Conservation (phyloP, 2,329 filamentous ascomycete species). For the Tricladium varicosporioides region DNA sequence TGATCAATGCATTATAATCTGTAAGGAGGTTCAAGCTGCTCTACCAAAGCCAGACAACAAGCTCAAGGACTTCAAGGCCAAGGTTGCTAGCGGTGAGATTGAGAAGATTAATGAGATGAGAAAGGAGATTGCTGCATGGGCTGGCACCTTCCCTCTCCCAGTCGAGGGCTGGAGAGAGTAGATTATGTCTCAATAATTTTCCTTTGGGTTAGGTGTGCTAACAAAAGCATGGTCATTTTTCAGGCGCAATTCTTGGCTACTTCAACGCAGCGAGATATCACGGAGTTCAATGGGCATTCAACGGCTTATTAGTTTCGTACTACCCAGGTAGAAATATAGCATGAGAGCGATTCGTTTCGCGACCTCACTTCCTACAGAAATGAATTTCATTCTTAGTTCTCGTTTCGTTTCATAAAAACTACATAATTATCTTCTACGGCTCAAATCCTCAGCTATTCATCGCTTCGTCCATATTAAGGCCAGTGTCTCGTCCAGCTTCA, state of each 20-base stretch:
- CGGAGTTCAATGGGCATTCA: slow-evolving; percentile 21
- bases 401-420: too few species aligned
- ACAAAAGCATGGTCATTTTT: slow-evolving; percentile 17
- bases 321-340: neutral
- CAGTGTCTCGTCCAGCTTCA: neutral
- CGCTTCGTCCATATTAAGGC: neutral
- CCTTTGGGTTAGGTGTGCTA: slow-evolving; percentile 12
- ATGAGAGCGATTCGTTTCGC: too few species aligned
- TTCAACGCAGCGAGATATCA: slow-evolving; percentile 31
- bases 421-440: too few species aligned
- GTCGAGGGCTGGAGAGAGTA: slow-evolving; percentile 65
- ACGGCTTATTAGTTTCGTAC: slow-evolving; percentile 11
- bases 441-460: too few species aligned
- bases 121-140: slow-evolving; percentile 89
- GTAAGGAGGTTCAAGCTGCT: slow-evolving; percentile 78
- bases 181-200: slow-evolving; percentile 10
- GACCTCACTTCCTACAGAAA: neutral
- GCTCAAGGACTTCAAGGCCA: slow-evolving; percentile 98
- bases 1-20: slow-evolving; percentile 82
- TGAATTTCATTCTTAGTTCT: neutral
- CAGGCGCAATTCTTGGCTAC: slow-evolving; percentile 20
- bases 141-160: slow-evolving; percentile 86
- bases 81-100: slow-evolving; percentile 76
- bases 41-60: slow-evolving; percentile 98
- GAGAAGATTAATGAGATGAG: slow-evolving; percentile 79